phyloP scores from a whole-genome alignment of 2,329 filamentous ascomycete species.

The Penicillium sp. region DNA sequence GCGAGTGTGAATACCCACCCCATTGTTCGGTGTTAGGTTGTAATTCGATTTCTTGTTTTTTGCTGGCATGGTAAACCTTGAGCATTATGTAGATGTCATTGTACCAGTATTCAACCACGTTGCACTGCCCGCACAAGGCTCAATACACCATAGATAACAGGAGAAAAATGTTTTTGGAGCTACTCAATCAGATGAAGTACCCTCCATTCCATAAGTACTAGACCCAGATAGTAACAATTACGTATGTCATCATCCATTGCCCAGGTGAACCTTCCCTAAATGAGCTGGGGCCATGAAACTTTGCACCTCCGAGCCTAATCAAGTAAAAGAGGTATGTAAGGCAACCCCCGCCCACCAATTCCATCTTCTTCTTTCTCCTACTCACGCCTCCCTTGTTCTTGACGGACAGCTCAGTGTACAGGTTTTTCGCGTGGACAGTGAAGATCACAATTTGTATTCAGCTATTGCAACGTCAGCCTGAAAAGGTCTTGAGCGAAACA shows the following conservation, averaged over 20 bases:
- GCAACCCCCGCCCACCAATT: neutral
- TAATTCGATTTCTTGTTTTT: too few species aligned
- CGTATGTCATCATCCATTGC: neutral
- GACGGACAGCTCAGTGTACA: neutral
- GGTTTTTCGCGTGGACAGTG: neutral
- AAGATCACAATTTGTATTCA: neutral
- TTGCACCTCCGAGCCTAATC: neutral
- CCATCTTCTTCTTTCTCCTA: neutral
- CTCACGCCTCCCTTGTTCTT: neutral
- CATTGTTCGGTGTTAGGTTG: too few species aligned
- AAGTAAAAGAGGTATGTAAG: neutral
- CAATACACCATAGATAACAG: neutral
- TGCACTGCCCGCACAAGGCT: too few species aligned
- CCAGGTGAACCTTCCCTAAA: neutral
- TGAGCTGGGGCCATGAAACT: neutral
- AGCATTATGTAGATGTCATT: too few species aligned
- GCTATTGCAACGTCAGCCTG: constrained; percentile 1
- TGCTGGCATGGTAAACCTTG: too few species aligned
- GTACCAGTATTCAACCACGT: too few species aligned
- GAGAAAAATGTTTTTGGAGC: neutral
- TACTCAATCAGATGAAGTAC: neutral
- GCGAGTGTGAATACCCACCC: too few species aligned
- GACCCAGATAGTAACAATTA: neutral
- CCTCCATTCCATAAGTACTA: neutral
- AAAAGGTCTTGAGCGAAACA: neutral